phyloP scores from a whole-genome alignment of 1,139 yeast genomes.

The Scheffersomyces cryptocercus region DNA sequence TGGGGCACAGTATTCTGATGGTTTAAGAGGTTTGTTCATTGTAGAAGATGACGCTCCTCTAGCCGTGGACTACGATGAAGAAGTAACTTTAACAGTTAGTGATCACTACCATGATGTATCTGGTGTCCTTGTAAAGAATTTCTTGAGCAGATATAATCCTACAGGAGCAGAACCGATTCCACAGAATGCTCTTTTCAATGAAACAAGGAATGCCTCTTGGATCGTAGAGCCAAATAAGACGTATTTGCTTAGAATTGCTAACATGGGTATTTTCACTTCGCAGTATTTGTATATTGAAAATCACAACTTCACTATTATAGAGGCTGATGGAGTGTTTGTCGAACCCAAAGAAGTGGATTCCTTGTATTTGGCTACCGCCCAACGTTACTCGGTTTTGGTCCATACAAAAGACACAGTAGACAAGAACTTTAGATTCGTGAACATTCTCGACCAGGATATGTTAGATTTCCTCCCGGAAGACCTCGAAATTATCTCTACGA shows the following conservation, averaged over 20 bases:
- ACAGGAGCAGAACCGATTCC: constrained; percentile 86
- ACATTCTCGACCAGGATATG: constrained; percentile 63
- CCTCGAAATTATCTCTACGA: constrained; percentile 54
- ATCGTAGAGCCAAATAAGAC: constrained; percentile 61
- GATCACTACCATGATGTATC: constrained; percentile 65
- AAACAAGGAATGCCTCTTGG: constrained; percentile 59
- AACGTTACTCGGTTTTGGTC: constrained; percentile 64
- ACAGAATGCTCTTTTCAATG: constrained; percentile 62
- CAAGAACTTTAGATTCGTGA: constrained; percentile 62
- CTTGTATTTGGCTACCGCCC: constrained; percentile 69
- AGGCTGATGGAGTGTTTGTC: constrained; percentile 71
- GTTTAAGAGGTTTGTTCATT: constrained; percentile 70
- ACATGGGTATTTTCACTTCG: constrained; percentile 71
- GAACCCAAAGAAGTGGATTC: constrained; percentile 58
- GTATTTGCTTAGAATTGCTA: constrained; percentile 61
- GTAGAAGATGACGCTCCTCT: constrained; percentile 59
- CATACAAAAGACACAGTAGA: constrained; percentile 46
- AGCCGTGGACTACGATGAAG: constrained; percentile 63
- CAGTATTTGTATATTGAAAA: constrained; percentile 70
- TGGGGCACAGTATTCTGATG: constrained; percentile 76
- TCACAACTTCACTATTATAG: constrained; percentile 67
- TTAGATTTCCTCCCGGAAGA: constrained; percentile 61
- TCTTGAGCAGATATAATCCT: constrained; percentile 67
- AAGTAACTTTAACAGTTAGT: constrained; percentile 52
- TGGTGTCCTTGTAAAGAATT: constrained; percentile 42